These are phyloP conservation scores for Cryptosporidium sp. DNA, from an alignment of 169 alveolate genomes.

Conservation along the genomic window DNA sequence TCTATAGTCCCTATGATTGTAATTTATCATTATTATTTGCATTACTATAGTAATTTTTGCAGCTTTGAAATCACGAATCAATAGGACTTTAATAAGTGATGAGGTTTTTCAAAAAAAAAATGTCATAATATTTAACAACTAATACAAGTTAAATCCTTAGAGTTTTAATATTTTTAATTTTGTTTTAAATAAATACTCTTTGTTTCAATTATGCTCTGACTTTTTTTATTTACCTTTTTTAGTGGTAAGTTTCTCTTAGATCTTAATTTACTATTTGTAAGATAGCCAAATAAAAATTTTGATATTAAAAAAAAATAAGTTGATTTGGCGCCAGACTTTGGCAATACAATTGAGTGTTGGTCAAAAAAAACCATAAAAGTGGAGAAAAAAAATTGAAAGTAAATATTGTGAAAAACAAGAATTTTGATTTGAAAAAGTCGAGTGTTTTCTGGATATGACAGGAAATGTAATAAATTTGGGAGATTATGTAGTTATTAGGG, in stretches of 20 bases:
- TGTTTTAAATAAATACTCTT: too few species aligned
- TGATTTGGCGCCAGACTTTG: slow-evolving; percentile 14
- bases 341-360: background rate
- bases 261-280: too few species aligned
- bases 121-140: too few species aligned
- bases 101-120: too few species aligned
- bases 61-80: background rate
- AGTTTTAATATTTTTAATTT: too few species aligned
- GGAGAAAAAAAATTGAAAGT: background rate
- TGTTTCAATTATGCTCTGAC: too few species aligned
- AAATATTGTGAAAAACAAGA: background rate
- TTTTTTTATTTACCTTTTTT: too few species aligned
- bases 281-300: background rate
- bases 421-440: too few species aligned
- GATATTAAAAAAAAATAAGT: background rate
- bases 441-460: background rate
- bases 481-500: slow-evolving; percentile 42
- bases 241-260: background rate
- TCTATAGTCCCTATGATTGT: too few species aligned
- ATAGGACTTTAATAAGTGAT: too few species aligned
- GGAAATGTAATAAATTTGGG: slow-evolving; percentile 27
- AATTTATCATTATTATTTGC: too few species aligned
- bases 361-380: background rate
- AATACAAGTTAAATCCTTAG: background rate
- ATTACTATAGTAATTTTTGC: too few species aligned